Conservation (phyloP, 305 asterid species). For the Andrographis paniculata region DNA sequence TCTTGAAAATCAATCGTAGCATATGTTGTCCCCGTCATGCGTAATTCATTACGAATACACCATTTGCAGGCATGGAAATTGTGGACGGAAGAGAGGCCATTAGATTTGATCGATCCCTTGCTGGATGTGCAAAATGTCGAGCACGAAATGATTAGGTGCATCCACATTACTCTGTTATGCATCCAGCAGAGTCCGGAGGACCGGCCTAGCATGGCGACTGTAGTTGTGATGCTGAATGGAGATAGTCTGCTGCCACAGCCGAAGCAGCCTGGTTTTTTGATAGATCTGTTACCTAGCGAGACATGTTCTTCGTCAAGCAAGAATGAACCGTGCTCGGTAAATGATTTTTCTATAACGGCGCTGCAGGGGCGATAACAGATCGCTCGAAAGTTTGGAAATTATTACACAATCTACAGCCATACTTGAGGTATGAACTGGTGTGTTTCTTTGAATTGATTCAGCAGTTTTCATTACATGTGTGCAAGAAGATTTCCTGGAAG, state of each 20-base stretch:
- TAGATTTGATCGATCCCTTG: conserved; percentile 2
- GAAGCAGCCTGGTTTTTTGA: conserved; percentile 19
- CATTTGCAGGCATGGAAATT: conserved; percentile 15
- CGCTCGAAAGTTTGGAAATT: not conserved
- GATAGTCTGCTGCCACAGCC: conserved; percentile 13
- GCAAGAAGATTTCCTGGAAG: not conserved
- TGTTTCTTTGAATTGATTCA: too few species aligned
- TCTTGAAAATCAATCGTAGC: not conserved
- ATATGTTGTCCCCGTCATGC: not conserved
- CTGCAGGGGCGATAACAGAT: conserved; percentile 26
- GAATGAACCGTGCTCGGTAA: conserved; percentile 17
- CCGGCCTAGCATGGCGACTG: conserved; percentile 18
- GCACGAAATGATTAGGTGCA: conserved; percentile 2
- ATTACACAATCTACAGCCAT: too few species aligned
- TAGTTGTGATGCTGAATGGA: conserved; percentile 15
- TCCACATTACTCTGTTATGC: conserved; percentile 16
- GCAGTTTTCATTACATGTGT: too few species aligned
- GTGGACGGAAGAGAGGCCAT: conserved; percentile 5
- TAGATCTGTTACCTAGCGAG: not conserved
- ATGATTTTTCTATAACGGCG: conserved; percentile 22
- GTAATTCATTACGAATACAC: not conserved
- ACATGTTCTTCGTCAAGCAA: conserved; percentile 12
- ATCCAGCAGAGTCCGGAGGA: conserved; percentile 17
- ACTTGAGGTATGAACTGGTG: too few species aligned
- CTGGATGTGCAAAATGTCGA: not conserved